A percentile compares a stretch with the other conserved stretches of the same genome.
These are phyloP conservation scores for Bipolaris sorokiniana DNA, from an alignment of 2,329 filamentous ascomycete genomes.

Conservation along the genomic window DNA sequence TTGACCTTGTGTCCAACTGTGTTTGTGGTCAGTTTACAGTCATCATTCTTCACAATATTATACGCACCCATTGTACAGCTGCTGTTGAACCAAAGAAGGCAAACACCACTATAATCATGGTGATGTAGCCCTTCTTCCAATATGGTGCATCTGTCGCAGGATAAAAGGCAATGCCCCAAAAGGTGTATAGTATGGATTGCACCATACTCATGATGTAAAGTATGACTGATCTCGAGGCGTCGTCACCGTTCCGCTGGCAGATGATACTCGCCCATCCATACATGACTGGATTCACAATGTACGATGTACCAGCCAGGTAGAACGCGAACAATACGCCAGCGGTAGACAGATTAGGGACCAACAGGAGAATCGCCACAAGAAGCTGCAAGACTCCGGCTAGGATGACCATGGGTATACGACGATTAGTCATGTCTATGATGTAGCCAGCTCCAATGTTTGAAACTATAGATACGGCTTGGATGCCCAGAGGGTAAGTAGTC, in stretches of 20 bases:
- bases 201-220: conserved; percentile 53
- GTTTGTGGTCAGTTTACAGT: background rate
- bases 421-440: conserved; percentile 48
- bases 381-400: conserved; percentile 45
- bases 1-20: conserved; percentile 8
- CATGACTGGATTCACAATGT: conserved; percentile 51
- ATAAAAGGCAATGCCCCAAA: conserved; percentile 55
- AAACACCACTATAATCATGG: conserved; percentile 44
- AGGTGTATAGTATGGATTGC: conserved; percentile 52
- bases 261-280: conserved; percentile 53
- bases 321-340: conserved; percentile 48
- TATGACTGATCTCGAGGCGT: conserved; percentile 51
- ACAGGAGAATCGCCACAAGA: conserved; percentile 40
- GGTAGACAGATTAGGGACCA: conserved; percentile 42
- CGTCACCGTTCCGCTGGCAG: conserved; percentile 49
- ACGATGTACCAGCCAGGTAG: conserved; percentile 49
- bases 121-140: conserved; percentile 50
- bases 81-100: conserved; percentile 33
- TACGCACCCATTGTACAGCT: conserved; percentile 33
- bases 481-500: conserved; percentile 64
- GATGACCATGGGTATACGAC: conserved; percentile 46
- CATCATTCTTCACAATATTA: accelerated
- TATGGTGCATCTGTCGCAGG: conserved; percentile 53
- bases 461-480: conserved; percentile 63
- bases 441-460: conserved; percentile 52